Base-by-base conservation (phyloP, 768 basidiomycete species). In the Crassisporium funariophilum region DNA sequence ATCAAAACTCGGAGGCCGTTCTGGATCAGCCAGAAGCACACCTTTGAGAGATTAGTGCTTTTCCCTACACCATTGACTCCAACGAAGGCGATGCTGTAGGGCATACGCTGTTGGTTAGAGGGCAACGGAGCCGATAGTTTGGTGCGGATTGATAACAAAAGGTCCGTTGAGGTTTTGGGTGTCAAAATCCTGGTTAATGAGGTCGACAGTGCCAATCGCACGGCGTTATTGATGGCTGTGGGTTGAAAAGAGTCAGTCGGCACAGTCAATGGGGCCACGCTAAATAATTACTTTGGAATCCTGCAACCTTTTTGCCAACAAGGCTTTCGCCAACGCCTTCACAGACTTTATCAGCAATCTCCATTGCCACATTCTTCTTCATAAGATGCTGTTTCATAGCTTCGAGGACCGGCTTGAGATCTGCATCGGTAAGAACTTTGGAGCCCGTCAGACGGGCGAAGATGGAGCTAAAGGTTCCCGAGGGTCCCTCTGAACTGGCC, bases 61-160 rank as follows among this genome's bases (percentile, higher is more conserved):
- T 99, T 99, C 23, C 97, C 97, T 19, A 99, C 97, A 19, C 97
- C 97, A 61, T 99, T 99, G 27, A 99, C 97, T 11, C 97, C 97
- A 33, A 98, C 94, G 63, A 99, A 99, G 0, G 93, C 86, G 58
- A 99, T 89, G 58, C 84, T 84, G 67, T 98, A 98, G 0, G 95
- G 95, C 57, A 83, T 74, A 8, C 88, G 81, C 58, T 86, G 86
- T 59, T 88, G 85, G 22, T 81, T 81, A 8, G 90, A 85, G 2
- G 88, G 70, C 20, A 91, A 65, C 15, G 86, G 81, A 0, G 87
- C 83, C 0, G 85, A 81, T 2, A 90, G 72, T 59, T 98, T 99
- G 15, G 84, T 88, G 39, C 92, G 83, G 59, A 99, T 97, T 22
- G 95, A 92, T 35, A 97, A 77, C 13, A 99, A 70, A 21, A 99